Base-by-base conservation (phyloP, 441 rosid genomes). In the Jatropha podagrica region DNA sequence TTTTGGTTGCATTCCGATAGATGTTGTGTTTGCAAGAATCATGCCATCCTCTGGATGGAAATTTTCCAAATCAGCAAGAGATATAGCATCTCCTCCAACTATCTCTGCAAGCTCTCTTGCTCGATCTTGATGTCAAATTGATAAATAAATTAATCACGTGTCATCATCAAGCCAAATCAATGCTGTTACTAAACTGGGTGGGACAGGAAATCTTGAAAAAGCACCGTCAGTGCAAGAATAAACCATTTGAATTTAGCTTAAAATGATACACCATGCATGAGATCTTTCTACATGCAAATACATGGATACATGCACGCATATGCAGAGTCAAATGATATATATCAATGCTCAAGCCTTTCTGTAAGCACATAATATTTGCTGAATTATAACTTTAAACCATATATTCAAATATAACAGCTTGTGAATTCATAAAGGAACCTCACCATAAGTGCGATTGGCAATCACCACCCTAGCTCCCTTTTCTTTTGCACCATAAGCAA, bases 21-120 rank as follows among this genome's bases (percentile, higher is more conserved):
- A 88, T 23, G 92, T 90, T 26, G 94, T 86, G 76, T 90, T 90
- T 23, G 94, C 90, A 52, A 88, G 90, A 77, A 90, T 77, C 94
- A 90, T 90, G 40, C 88, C 90, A 51, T 82, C 82, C 74, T 85
- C 85, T 10, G 89, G 90, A 69, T 84, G 89, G 85, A 86, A 88
- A 71, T 79, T 74, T 14, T 83, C 84, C 69, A 89, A 77, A 64
- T 85, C 91, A 12, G 81, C 81, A 20, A 88, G 87, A 52, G 88
- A 66, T 64, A 89, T 51, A 52, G 93, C 91, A 42, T 82, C 76
- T 37, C 88, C 91, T 20, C 88, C 89, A 32, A 88, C 81, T 69
- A 59, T 72, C 20, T 75, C 84, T 0, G 90, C 89, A 6, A 89
- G 86, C 69, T 83, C 90, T 79, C 84, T 85, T 1, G 93, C 93